These are phyloP conservation scores for Phytopythium oedochilum DNA, from an alignment of 352 stramenopile species.

Conservation along the genomic window DNA sequence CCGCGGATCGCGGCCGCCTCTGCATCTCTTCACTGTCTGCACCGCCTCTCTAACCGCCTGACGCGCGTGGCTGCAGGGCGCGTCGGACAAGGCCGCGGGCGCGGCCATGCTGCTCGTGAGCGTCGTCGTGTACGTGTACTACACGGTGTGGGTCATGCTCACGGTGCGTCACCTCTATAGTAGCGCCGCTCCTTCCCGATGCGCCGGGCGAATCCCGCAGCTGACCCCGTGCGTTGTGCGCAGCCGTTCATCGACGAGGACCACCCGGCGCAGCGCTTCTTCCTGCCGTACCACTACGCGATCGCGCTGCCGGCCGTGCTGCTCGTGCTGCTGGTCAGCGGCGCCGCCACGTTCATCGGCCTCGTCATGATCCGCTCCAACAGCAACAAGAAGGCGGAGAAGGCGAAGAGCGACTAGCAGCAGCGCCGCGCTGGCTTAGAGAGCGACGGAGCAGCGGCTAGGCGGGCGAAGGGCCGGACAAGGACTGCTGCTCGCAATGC, in stretches of 20 bases:
- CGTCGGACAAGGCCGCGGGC: conserved; percentile 76
- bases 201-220: no score
- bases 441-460: background rate
- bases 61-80: conserved; percentile 25
- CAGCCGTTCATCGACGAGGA: conserved; percentile 86
- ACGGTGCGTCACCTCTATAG: conserved; percentile 39
- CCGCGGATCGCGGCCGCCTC: no score
- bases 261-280: conserved; percentile 77
- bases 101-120: conserved; percentile 72
- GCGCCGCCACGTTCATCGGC: conserved; percentile 83
- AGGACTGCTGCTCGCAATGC: background rate
- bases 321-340: conserved; percentile 81
- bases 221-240: background rate
- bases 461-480: background rate
- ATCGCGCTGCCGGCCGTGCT: conserved; percentile 85
- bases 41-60: background rate
- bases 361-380: conserved; percentile 89
- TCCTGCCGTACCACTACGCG: conserved; percentile 86
- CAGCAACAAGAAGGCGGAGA: conserved; percentile 80
- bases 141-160: conserved; percentile 89
- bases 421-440: background rate
- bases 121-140: conserved; percentile 88
- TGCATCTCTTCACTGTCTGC: background rate
- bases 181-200: no score
- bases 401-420: conserved; percentile 4